These are phyloP conservation scores for Cercospora janseana DNA, from an alignment of 2,329 filamentous ascomycete genomes.

Conservation along the genomic window DNA sequence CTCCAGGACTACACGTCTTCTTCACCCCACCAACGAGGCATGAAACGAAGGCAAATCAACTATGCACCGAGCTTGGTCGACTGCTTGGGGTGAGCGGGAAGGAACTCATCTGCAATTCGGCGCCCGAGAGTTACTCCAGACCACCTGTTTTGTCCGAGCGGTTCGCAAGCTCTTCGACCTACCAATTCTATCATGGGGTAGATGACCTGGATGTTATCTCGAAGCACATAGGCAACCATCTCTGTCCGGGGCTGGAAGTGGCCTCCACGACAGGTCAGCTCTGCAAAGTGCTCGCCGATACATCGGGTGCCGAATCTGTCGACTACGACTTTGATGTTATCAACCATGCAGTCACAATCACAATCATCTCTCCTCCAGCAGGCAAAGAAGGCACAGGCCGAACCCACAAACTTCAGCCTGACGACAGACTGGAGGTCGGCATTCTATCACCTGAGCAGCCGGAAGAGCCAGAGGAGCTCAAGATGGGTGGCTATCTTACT, in stretches of 20 bases:
- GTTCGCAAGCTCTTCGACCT: conserved; percentile 61
- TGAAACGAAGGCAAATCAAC: conserved; percentile 28
- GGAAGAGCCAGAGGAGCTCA: conserved; percentile 68
- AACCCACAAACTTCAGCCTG: conserved; percentile 13
- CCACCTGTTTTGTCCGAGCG: conserved; percentile 56
- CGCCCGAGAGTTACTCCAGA: conserved; percentile 37
- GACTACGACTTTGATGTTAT: conserved; percentile 76
- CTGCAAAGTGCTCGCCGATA: conserved; percentile 16
- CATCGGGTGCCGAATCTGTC: conserved; percentile 47
- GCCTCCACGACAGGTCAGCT: conserved; percentile 9
- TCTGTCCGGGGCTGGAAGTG: conserved; percentile 34
- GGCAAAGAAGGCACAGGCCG: background rate
- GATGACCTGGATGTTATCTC: conserved; percentile 55
- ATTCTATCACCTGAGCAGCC: conserved; percentile 67
- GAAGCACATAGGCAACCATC: background rate
- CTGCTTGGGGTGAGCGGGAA: conserved; percentile 56
- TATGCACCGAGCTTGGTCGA: conserved; percentile 60
- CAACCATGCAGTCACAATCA: conserved; percentile 63
- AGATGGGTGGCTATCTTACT: conserved; percentile 73
- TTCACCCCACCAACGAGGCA: conserved; percentile 59
- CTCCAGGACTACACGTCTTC: conserved; percentile 78
- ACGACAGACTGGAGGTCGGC: conserved; percentile 68
- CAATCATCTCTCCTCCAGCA: conserved; percentile 12
- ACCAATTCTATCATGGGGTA: conserved; percentile 69
- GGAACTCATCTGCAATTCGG: conserved; percentile 47